Base-by-base conservation (phyloP, 768 basidiomycete species). In the Cantharellus cinnabarinus region DNA sequence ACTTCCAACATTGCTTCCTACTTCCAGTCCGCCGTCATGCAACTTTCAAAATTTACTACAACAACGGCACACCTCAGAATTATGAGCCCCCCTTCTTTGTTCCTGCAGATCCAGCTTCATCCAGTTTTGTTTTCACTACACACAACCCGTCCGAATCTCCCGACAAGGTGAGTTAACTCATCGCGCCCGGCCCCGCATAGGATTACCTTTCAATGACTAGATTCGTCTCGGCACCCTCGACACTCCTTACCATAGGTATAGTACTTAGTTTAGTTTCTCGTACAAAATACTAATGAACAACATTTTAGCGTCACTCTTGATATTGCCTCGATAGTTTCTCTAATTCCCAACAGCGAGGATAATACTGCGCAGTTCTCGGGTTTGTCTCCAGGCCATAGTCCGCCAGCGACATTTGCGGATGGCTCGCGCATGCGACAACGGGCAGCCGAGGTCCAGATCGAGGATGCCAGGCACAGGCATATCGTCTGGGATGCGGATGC, bases 1-100 rank as follows among this genome's bases (percentile, higher is more conserved):
- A 29, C 20, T 29, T 29, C 20, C 20, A 29, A 29, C 20, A 29
- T 29, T 29, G 20, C 20, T 29, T 29, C 56, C 42, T 48, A 41
- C 42, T 59, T 20, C 15, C 65, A 86, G 87, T 80, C 64, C 81
- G 81, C 53, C 82, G 89, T 41, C 91, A 76, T 65, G 85, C 88
- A n/a, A 86, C 83, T 29, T 87, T 91, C 73, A 91, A 93, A 67
- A 70, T 88, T 5, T 88, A 83, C 67, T 91, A 89, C 67, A 83
- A 82, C 10, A 81, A 86, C 53, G 74, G 79, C 29, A 82, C 87
- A 7, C 89, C 89, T 0, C 71, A 74, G 4, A 81, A 89, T 56
- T 93, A 93, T 65, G 85, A 93, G 66, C 89, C 89, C 3, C 85
- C 84, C 0, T 72, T 82, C 67, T 90, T 90, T 65, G 76, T 77